These are phyloP conservation scores for Mucuna pruriens DNA, from an alignment of 306 rosid species.

Conservation along the genomic window DNA sequence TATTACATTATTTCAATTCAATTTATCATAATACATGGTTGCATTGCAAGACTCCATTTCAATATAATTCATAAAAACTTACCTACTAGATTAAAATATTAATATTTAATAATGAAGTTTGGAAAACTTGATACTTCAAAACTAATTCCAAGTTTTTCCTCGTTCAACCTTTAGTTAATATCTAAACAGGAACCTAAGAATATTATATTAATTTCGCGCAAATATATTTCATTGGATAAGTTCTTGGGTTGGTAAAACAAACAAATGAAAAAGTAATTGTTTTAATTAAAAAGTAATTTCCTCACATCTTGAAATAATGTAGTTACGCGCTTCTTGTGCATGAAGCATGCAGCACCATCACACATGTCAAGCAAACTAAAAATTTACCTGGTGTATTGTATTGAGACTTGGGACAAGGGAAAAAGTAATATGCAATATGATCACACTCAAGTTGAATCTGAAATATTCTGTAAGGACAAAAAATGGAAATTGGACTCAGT, in stretches of 20 bases:
- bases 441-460: conserved; percentile 42
- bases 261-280: not conserved
- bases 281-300: not conserved
- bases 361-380: conserved; percentile 25
- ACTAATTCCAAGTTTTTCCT: not conserved
- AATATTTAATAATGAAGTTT: not conserved
- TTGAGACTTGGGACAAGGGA: not conserved
- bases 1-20: not conserved
- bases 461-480: conserved; percentile 35
- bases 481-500: conserved; percentile 33
- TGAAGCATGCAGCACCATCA: not conserved
- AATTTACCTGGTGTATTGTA: conserved; percentile 11
- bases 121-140: not conserved
- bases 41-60: not conserved
- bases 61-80: not conserved
- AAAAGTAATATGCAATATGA: conserved; percentile 35
- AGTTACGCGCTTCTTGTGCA: not conserved
- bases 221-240: not conserved
- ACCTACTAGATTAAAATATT: not conserved
- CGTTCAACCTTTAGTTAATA: not conserved
- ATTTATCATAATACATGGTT: not conserved
- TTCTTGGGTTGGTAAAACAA: not conserved
- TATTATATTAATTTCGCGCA: not conserved
- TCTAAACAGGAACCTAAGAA: not conserved
- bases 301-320: not conserved